Percentiles rank a stretch among this genome's conserved stretches.
Conservation (phyloP, 2,329 filamentous ascomycete species). For the Canariomyces notabilis region DNA sequence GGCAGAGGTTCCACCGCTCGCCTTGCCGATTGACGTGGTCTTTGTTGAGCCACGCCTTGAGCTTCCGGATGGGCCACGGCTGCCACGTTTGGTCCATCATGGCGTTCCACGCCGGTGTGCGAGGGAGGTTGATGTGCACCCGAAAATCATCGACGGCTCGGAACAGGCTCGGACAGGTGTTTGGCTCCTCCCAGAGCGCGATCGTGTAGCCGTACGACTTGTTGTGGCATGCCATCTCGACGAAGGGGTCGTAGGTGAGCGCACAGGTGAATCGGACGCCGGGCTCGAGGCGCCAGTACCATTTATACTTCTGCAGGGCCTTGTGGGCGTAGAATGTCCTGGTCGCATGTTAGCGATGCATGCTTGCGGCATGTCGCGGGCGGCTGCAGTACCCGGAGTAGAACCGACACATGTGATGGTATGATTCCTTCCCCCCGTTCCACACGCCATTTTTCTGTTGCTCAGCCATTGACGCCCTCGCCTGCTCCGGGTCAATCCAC, state of each 20-base stretch:
- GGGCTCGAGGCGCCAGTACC: constrained; percentile 45
- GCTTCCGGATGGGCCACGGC: constrained; percentile 37
- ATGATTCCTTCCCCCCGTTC: constrained; percentile 38
- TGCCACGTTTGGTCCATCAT: constrained; percentile 36
- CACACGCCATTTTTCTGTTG: constrained; percentile 29
- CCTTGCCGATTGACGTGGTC: constrained; percentile 34
- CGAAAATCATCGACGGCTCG: constrained; percentile 38
- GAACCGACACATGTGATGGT: constrained; percentile 36
- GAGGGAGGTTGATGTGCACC: constrained; percentile 30
- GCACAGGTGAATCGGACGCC: constrained; percentile 41
- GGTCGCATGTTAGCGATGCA: not conserved
- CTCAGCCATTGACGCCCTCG: constrained; percentile 21
- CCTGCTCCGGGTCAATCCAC: constrained; percentile 19
- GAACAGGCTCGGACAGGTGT: constrained; percentile 40
- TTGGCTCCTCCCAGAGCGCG: constrained; percentile 40
- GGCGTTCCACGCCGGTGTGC: constrained; percentile 36
- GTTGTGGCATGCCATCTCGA: constrained; percentile 38
- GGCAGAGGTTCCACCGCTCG: constrained; percentile 40
- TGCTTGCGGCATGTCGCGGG: not conserved
- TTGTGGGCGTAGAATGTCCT: constrained; percentile 39
- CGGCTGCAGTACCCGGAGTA: constrained; percentile 37
- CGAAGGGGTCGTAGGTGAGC: constrained; percentile 45
- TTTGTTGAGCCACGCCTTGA: constrained; percentile 29
- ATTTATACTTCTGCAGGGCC: constrained; percentile 38
- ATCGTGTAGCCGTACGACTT: constrained; percentile 43